A percentile compares a stretch with the other conserved stretches of the same genome.
These are phyloP conservation scores for Penicillium freii DNA, from an alignment of 2,329 filamentous ascomycete genomes.

Conservation along the genomic window DNA sequence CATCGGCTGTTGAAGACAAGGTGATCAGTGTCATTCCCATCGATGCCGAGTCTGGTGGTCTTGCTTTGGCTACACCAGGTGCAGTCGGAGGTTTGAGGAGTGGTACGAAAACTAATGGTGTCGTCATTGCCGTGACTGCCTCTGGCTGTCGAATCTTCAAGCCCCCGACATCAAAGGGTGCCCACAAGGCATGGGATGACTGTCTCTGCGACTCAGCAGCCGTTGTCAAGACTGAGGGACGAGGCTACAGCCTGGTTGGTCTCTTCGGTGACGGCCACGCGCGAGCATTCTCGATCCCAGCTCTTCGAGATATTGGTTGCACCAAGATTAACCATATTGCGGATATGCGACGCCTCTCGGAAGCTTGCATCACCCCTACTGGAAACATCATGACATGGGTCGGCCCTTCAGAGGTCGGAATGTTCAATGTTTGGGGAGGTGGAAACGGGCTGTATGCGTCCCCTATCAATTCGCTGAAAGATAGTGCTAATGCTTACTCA, in stretches of 20 bases:
- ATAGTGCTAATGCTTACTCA: conserved; percentile 25
- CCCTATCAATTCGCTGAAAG: neutral
- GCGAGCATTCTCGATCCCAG: conserved; percentile 82
- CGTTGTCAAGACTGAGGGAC: conserved; percentile 70
- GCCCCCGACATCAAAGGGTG: conserved; percentile 81
- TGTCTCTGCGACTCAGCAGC: conserved; percentile 76
- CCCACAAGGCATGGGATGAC: conserved; percentile 84
- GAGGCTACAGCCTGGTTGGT: conserved; percentile 75
- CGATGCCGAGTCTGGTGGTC: conserved; percentile 70
- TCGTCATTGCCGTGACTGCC: conserved; percentile 71
- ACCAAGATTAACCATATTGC: conserved; percentile 64
- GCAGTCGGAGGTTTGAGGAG: conserved; percentile 73
- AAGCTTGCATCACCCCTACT: conserved; percentile 68
- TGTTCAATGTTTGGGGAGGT: conserved; percentile 82
- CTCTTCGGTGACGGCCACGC: conserved; percentile 80
- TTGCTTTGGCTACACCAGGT: conserved; percentile 71
- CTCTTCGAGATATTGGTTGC: conserved; percentile 76
- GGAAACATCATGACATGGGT: conserved; percentile 87
- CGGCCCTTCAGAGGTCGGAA: conserved; percentile 78
- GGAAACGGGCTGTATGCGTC: conserved; percentile 61
- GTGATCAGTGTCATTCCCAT: conserved; percentile 79
- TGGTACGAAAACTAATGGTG: conserved; percentile 73
- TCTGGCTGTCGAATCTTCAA: conserved; percentile 83
- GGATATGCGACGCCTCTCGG: conserved; percentile 69
- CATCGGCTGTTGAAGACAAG: conserved; percentile 62